Conservation (phyloP, 371 early-diverging fungal species). For the Dichotomocladium elegans region DNA sequence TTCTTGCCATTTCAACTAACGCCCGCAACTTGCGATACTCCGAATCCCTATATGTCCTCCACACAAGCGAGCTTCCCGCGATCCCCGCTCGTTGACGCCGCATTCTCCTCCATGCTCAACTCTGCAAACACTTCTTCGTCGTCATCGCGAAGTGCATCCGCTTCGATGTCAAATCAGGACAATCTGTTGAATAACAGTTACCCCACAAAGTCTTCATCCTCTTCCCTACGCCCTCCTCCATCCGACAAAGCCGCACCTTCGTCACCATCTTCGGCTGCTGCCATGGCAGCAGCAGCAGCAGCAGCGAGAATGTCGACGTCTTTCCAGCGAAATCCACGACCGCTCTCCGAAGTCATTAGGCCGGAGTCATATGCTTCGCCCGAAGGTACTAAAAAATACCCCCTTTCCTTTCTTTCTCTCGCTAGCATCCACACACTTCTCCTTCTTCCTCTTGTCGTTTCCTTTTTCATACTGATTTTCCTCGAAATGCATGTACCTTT, state of each 20-base stretch:
- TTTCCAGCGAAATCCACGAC: conserved; percentile 21
- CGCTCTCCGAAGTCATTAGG: conserved; percentile 34
- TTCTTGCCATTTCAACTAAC: neutral
- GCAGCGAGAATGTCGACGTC: neutral
- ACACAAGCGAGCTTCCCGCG: conserved; percentile 4
- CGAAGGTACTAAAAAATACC: conserved; percentile 20
- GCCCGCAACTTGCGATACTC: neutral
- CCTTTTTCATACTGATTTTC: too few species aligned
- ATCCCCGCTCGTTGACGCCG: conserved; percentile 6
- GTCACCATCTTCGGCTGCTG: neutral
- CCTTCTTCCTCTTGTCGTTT: too few species aligned
- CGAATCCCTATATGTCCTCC: conserved; percentile 6
- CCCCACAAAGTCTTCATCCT: neutral
- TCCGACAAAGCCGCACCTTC: neutral
- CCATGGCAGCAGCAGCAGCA: conserved; percentile 4
- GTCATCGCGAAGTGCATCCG: too few species aligned
- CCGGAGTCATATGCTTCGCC: conserved; percentile 29
- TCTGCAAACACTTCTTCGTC: neutral
- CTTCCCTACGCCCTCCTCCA: neutral
- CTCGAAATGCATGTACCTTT: too few species aligned
- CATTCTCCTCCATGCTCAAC: conserved; percentile 5
- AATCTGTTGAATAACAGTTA: neutral
- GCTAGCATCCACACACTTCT: too few species aligned
- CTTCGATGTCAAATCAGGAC: too few species aligned
- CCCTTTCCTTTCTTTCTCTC: too few species aligned